Evolutionary conservation across 768 basidiomycete species (phyloP).

Genomic region (Daedaleopsis nitida): DNA sequence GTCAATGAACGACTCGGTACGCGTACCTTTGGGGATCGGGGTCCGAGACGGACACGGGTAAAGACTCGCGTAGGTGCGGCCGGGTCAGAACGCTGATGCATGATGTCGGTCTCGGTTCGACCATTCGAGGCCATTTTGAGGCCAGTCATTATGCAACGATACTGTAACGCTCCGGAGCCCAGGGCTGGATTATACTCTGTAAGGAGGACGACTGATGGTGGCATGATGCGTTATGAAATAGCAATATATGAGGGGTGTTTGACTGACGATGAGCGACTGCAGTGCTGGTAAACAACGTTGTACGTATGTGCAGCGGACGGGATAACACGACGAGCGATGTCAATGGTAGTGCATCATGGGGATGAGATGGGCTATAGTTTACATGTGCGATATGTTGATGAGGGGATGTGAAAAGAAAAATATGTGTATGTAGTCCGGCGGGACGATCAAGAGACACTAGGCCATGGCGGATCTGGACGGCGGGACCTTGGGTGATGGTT

Average conservation of each 20-base stretch:
- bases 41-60: too few relatives aligned
- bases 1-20: too few relatives aligned
- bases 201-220: background rate
- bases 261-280: conserved; percentile 1
- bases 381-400: conserved; percentile 18
- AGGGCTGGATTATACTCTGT: background rate
- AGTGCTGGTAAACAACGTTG: conserved; percentile 10
- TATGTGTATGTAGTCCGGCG: conserved; percentile 12
- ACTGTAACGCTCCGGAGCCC: too few relatives aligned
- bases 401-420: background rate
- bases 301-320: conserved; percentile 10
- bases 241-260: conserved; percentile 11
- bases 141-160: too few relatives aligned
- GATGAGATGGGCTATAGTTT: conserved; percentile 14
- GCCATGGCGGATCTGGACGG: background rate
- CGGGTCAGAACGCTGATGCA: too few relatives aligned
- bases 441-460: conserved; percentile 19
- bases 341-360: conserved; percentile 15
- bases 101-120: too few relatives aligned
- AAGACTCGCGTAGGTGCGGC: too few relatives aligned
- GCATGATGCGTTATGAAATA: conserved; percentile 6
- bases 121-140: too few relatives aligned
- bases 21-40: too few relatives aligned
- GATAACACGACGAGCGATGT: conserved; percentile 18
- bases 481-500: background rate